Evolutionary conservation across 2,329 filamentous ascomycete genomes (phyloP), one percentile per base, ranked within the genome.

Genomic region (Sarocladium oryzae): DNA sequence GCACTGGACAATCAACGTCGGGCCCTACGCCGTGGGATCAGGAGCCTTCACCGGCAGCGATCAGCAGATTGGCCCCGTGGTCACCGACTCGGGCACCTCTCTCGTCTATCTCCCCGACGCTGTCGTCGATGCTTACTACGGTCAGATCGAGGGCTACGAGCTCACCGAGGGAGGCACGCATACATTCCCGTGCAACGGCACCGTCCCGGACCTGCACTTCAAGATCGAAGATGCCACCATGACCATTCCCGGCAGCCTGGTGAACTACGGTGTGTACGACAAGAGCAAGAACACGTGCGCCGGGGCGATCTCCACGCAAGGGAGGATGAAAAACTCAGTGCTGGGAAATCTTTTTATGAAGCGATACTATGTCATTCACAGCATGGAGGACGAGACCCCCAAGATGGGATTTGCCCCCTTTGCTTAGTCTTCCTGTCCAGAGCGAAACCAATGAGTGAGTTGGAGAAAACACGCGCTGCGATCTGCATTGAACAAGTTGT

Each of bases 21-120:
- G 26, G 8, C 57, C 60, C 38, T 62, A 61, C 40, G 35, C 55
- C 28, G 50, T 62, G 32, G 59, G 56, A 37, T 15, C 41, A 13
- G 53, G 43, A 10, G 18, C 35, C 8, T 24, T 60, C 53, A 57
- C 51, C 71, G 3, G 78, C 79, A 21, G 69, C 72, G 16, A 68
- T 68, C 59, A 69, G 72, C 23, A 20, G 23, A 18, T 45, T 13
- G 40, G 40, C 21, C 4, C 26, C 13, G 40, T 45, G 7, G 75
- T 80, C 52, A 69, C 74, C 24, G 79, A 82, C 66, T 78, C 77
- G 6, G 84, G 83, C 55, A 85, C 82, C 33, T 82, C 81, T 2
- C 73, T 86, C 51, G 68, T 86, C 56, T 70, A 85, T 49, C 74
- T 82, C 54, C 77, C 81, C 61, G 65, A 74, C 37, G 61, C 66